Evolutionary conservation across 768 basidiomycete species (phyloP).

Genomic region (Agaricus subrufescens): DNA sequence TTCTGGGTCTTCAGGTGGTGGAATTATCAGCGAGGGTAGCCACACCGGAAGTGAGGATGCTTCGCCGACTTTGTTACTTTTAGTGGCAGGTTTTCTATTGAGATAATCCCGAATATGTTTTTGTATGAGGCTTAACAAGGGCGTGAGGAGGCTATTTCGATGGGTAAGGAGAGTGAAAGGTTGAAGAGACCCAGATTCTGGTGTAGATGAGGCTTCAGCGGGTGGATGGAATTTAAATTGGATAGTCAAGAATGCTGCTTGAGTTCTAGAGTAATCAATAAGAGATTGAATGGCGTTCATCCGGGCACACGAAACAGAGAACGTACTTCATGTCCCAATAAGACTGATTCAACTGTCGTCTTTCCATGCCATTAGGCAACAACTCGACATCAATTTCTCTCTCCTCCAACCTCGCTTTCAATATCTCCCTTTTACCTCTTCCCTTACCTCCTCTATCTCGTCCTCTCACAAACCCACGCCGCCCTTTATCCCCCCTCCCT

Average conservation of each 20-base stretch:
- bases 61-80: background rate
- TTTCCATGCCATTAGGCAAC: conserved; percentile 80
- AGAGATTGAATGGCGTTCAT: background rate
- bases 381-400: conserved; percentile 72
- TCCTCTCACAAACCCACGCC: conserved; percentile 17
- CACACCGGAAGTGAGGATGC: conserved; percentile 39
- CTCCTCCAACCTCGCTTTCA: conserved; percentile 64
- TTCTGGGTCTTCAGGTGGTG: conserved; percentile 52
- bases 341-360: conserved; percentile 73
- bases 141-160: conserved; percentile 45
- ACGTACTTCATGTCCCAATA: conserved; percentile 78
- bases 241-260: conserved; percentile 63
- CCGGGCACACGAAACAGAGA: conserved; percentile 2
- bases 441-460: conserved; percentile 27
- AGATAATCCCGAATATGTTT: conserved; percentile 38
- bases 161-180: conserved; percentile 60
- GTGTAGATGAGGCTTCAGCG: conserved; percentile 19
- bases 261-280: conserved; percentile 43
- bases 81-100: conserved; percentile 33
- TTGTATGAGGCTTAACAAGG: conserved; percentile 49
- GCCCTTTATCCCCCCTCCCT: conserved; percentile 19
- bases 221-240: conserved; percentile 67
- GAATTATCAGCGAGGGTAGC: conserved; percentile 48
- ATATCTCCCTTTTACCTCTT: conserved; percentile 57
- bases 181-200: conserved; percentile 16